Base-by-base conservation (phyloP, 495 filamentous ascomycete genomes). In the Talaromyces nanjingensis region DNA sequence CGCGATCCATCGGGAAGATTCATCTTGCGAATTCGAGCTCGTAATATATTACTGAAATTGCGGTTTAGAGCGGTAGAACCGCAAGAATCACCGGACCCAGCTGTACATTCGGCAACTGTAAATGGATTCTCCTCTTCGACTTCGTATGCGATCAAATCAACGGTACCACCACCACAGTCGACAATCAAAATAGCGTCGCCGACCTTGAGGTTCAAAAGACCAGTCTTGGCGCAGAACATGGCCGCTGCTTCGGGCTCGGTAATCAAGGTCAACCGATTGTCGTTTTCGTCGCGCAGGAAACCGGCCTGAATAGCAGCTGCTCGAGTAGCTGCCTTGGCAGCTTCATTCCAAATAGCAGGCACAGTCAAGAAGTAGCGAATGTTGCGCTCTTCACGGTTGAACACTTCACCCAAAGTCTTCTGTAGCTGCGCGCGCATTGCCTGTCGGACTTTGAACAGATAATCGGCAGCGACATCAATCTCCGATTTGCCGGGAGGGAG, bases 21-120 rank as follows among this genome's bases (percentile, higher is more conserved):
- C 89, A 91, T 91, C 74, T 91, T 90, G 18, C 88, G 78, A 64
- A 91, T 91, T 73, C 90, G 91, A 12, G 89, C 86, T n/a, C 89
- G 84, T 33, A 91, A 76, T 63, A 91, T 89, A 70, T 90, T 91
- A 70, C 86, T 89, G 74, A 91, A 91, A 67, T 91, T 91, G 9
- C 89, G 82, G 68, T 91, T 91, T n/a, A 91, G 81, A 3, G 89
- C 89, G 0, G 89, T 91, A 18, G 87, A 88, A 64, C 89, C 89
- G 65, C 89, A 91, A 0, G 89, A 91, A 68, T 91, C 89, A 69
- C 89, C 89, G 34, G 89, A 91, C 6, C 89, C 89, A 22, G 89
- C 86, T 34, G 89, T 91, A 68, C 89, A 91, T 69, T 91, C 89
- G 56, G 86, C 86, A 42, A 91, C 88, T 22, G 87, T 88, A 74